Conservation (phyloP, 2,329 filamentous ascomycete species). For the Lachnellula arida region DNA sequence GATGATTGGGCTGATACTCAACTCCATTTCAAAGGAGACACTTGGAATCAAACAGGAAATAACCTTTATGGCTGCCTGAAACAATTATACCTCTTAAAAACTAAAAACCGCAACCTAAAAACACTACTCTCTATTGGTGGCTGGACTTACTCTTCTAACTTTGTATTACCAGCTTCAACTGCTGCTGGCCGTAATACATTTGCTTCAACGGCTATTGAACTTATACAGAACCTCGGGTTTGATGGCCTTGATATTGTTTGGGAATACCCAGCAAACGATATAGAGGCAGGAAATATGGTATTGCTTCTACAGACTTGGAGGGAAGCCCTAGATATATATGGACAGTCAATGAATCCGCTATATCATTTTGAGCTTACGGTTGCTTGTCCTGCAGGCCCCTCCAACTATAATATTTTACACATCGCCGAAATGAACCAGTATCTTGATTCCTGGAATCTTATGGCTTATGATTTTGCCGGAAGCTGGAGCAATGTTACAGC, state of each 20-base stretch:
- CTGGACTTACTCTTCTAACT: no score
- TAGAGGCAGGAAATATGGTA: constrained; percentile 22
- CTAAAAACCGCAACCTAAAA: constrained; percentile 72
- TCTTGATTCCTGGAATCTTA: constrained; percentile 55
- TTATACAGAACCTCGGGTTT: constrained; percentile 17
- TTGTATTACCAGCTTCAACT: constrained; percentile 70
- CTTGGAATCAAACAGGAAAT: constrained; percentile 58
- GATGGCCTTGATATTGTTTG: constrained; percentile 22
- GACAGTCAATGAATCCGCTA: constrained; percentile 39
- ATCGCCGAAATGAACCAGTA: constrained; percentile 42
- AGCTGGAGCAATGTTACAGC: constrained; percentile 25
- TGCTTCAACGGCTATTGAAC: constrained; percentile 9
- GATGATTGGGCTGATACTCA: constrained; percentile 12
- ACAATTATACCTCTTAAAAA: constrained; percentile 72
- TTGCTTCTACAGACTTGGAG: constrained; percentile 23
- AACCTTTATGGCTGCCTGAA: constrained; percentile 77
- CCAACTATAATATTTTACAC: constrained; percentile 43
- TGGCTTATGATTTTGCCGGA: constrained; percentile 57
- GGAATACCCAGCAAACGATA: constrained; percentile 19
- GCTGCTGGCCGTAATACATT: constrained; percentile 35
- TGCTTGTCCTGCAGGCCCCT: constrained; percentile 44
- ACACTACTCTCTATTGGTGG: constrained; percentile 71
- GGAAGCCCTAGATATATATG: constrained; percentile 44
- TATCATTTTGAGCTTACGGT: constrained; percentile 51
- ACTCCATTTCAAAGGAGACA: constrained; percentile 69